Base-by-base conservation (phyloP, 2,329 filamentous ascomycete species). In the Ceratocystis ficicola region DNA sequence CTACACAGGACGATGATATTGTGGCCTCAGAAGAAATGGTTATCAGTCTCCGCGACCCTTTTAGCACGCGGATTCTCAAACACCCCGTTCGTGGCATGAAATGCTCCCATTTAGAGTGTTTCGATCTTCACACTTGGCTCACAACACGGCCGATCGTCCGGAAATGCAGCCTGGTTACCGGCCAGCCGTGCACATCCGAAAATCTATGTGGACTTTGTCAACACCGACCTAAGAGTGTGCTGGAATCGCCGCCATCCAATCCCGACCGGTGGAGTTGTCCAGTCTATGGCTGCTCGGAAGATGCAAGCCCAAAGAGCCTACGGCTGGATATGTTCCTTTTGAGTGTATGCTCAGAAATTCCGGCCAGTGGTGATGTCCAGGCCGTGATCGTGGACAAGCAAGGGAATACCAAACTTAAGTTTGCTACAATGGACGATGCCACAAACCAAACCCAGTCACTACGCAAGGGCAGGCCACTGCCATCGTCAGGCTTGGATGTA, bases 111-210 rank as follows among this genome's bases (percentile, higher is more conserved):
- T 77, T 87, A 44, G 90, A 96, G 72, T 96, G 91, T 72, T 96
- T 97, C 72, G 93, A 97, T 73, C 83, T 96, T 6, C 82, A 88
- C 22, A 92, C 83, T 0, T 97, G 90, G 77, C 81, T 99, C 7
- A 74, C 79, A 15, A 89, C 87, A 4, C 84, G 89, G 52, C 77
- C 79, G 4, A 75, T 76, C 15, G 81, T 80, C 68, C 73, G 63
- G 28, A 70, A 70, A 36, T 80, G 77, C 69, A 70, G 72, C 1
- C 12, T 6, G 6, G 17, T 12, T 6, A 55, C 20, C 4, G 44
- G 30, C 2, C 17, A 22, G 5, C 17, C 20, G 5, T 66, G 65
- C 44, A 30, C 48, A 12, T 22, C n/a, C 6, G 17, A 12, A 10
- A 32, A 22, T 2, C 30, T 22, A 4, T 66, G 65, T 17, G 6